Evolutionary conservation across 2,329 filamentous ascomycete species (phyloP), one percentile per base, ranked within the genome.

Genomic region (Xylaria sp.): DNA sequence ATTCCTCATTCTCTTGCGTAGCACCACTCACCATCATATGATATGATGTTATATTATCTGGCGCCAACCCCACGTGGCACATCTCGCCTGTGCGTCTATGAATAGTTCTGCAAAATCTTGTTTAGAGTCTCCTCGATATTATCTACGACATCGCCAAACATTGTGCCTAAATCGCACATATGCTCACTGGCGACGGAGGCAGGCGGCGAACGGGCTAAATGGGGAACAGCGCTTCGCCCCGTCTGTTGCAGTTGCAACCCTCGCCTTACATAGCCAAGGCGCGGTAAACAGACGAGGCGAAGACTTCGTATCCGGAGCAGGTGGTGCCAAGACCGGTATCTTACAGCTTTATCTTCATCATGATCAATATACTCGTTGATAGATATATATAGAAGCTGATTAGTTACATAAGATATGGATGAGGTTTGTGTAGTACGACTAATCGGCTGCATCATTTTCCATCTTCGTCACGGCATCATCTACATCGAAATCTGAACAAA

Each of bases 91-190:
- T n/a, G 27, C n/a, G n/a, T 42, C 21, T 21, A 57, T 39, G 12
- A 61, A 56, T 21, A 39, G 30, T 30, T 36, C 7, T 30, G 12
- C 8, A 39, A 45, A 8, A 11, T 17, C 45, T 11, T 47, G 54
- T 24, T 24, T 19, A 54, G 24, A 39, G n/a, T 36, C 7, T 48
- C 55, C 30, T 39, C 45, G 51, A 48, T 21, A 39, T 62, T 30
- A 34, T 55, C 36, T 48, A 51, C 24, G 30, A 59, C 19, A 27
- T 50, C 4, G 12, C 50, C 48, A 19, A 32, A 42, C 19, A 60
- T 60, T 59, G 56, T 64, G 65, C 59, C 54, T 54, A 62, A 67
- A 62, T 62, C n/a, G 5, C 32, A 9, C 9, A 11, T 58, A 24
- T 45, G 11, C 17, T 48, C n/a, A 9, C 39, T 36, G n/a, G 9